phyloP scores from a whole-genome alignment of 2,329 filamentous ascomycete species.

The Curvularia eragrostidis region DNA sequence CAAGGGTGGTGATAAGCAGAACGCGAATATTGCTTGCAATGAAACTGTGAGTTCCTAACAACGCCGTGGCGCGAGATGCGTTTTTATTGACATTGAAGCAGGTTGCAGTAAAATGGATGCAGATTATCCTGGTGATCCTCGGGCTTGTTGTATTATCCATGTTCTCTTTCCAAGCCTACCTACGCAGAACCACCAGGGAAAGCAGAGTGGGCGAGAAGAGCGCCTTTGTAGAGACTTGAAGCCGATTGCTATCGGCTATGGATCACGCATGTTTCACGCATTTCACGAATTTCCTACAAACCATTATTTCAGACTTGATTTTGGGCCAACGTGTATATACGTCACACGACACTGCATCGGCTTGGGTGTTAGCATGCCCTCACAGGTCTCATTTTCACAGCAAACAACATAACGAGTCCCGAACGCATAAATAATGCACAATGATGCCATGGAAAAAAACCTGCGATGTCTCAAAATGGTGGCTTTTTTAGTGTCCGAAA shows the following conservation, averaged over 20 bases:
- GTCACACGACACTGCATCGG: slow-evolving; percentile 4
- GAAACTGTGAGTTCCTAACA: slow-evolving; percentile 31
- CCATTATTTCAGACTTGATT: neutral
- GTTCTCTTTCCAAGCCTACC: slow-evolving; percentile 32
- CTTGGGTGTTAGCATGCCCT: neutral
- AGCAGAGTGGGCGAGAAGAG: slow-evolving; percentile 10
- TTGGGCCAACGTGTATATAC: neutral
- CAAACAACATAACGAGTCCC: neutral
- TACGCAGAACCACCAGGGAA: slow-evolving; percentile 30
- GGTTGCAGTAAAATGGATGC: slow-evolving; percentile 40
- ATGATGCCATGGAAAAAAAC: neutral
- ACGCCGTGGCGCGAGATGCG: neutral
- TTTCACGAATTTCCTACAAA: slow-evolving; percentile 4
- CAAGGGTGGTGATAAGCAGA: slow-evolving; percentile 18
- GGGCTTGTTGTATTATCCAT: slow-evolving; percentile 28
- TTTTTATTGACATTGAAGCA: slow-evolving; percentile 14
- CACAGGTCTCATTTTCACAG: neutral
- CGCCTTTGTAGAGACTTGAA: neutral
- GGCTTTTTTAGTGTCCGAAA: neutral
- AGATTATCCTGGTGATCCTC: slow-evolving; percentile 33
- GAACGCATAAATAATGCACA: neutral
- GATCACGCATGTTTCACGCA: neutral
- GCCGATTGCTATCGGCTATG: neutral
- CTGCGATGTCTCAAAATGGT: neutral
- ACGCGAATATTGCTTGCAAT: slow-evolving; percentile 31